Evolutionary conservation across 140 eudicot genomes (phyloP).

Genomic region (Bidens hawaiensis): DNA sequence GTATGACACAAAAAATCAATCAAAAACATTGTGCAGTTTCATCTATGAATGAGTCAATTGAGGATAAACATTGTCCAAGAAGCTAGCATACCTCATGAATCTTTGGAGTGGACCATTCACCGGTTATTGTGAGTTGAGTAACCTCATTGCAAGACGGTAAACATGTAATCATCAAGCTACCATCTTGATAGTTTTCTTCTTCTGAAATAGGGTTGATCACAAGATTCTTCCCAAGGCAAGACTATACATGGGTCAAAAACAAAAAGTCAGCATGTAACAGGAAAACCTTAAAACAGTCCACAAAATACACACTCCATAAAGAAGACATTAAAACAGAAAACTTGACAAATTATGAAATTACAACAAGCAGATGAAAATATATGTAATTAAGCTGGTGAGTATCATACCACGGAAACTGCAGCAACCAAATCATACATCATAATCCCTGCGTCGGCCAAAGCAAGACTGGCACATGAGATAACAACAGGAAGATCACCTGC

Average conservation of each 20-base stretch:
- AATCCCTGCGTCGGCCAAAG: constrained; percentile 97
- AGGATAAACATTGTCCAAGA: not conserved
- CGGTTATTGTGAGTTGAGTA: constrained; percentile 77
- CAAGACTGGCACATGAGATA: constrained; percentile 94
- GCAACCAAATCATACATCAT: constrained; percentile 87
- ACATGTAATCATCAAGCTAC: constrained; percentile 67
- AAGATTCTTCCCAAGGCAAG: constrained; percentile 70
- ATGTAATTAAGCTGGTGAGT: constrained; percentile 12
- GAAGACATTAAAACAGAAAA: not conserved
- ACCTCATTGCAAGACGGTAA: constrained; percentile 90
- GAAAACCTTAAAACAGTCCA: constrained; percentile 2
- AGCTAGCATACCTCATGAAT: constrained; percentile 65
- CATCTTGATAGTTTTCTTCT: constrained; percentile 90
- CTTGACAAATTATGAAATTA: not conserved
- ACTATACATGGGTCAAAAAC: constrained; percentile 28
- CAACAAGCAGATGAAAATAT: not conserved
- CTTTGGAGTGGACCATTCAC: constrained; percentile 90
- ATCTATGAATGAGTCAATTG: not conserved
- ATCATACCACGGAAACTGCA: constrained; percentile 93
- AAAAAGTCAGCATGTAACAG: not conserved
- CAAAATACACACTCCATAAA: not conserved
- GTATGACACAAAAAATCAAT: not conserved
- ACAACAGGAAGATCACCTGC: constrained; percentile 97
- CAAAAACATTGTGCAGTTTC: not conserved
- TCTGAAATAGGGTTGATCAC: constrained; percentile 84